Conservation (phyloP, 169 alveolate species). For the Perkinsus chesapeaki region DNA sequence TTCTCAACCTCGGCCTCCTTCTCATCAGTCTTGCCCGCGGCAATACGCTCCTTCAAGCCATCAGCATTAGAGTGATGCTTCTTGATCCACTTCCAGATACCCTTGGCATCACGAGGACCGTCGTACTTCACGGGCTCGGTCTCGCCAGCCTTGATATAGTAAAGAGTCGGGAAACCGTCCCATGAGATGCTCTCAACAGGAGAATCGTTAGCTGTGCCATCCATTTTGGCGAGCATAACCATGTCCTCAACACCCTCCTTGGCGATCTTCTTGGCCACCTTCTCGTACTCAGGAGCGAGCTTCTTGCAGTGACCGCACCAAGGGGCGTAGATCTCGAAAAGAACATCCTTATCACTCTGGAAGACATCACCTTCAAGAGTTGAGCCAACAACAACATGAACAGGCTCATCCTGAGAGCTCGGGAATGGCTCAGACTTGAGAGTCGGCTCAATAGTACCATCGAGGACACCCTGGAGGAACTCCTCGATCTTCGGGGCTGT, state of each 20-base stretch:
- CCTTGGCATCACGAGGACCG: constrained; percentile 12
- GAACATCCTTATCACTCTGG: constrained; percentile 71
- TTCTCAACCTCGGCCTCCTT: neutral
- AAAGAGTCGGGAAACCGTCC: constrained; percentile 40
- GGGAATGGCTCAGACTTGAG: constrained; percentile 83
- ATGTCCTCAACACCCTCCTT: constrained; percentile 37
- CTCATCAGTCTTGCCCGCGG: neutral
- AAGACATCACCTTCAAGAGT: constrained; percentile 62
- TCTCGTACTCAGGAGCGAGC: constrained; percentile 69
- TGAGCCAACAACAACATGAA: constrained; percentile 62
- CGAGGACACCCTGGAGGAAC: constrained; percentile 63
- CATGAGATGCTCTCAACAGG: constrained; percentile 44
- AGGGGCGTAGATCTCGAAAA: constrained; percentile 91
- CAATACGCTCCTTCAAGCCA: neutral
- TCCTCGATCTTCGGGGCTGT: constrained; percentile 31
- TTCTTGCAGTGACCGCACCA: constrained; percentile 95
- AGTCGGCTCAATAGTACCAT: constrained; percentile 58
- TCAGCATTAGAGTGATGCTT: neutral
- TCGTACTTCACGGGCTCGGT: constrained; percentile 34
- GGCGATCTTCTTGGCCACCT: constrained; percentile 56
- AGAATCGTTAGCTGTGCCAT: constrained; percentile 77
- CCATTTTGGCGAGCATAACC: constrained; percentile 80
- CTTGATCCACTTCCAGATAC: neutral
- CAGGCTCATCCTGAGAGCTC: constrained; percentile 65
- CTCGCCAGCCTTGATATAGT: constrained; percentile 38